These are phyloP conservation scores for Lactifluus echinatus DNA, from an alignment of 768 basidiomycete species.

Conservation along the genomic window DNA sequence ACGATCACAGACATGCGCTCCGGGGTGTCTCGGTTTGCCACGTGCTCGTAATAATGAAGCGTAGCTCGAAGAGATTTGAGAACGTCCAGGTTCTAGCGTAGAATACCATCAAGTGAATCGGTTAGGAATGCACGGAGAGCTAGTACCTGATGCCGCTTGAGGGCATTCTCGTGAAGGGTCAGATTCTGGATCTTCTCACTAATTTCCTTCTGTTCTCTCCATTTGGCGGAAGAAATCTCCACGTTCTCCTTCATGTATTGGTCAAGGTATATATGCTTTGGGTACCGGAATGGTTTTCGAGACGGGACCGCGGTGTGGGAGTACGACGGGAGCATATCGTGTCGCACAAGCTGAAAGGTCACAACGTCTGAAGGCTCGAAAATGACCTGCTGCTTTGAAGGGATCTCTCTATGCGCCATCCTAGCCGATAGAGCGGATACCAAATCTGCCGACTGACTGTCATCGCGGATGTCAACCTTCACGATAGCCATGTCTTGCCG, in stretches of 20 bases:
- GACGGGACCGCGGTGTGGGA: constrained; percentile 16
- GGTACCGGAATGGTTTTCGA: constrained; percentile 41
- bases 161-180: constrained; percentile 34
- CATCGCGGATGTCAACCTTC: constrained; percentile 38
- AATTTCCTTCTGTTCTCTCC: constrained; percentile 32
- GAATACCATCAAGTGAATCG: neutral
- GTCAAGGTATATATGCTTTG: constrained; percentile 61
- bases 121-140: neutral
- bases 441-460: constrained; percentile 46
- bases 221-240: constrained; percentile 33
- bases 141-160: constrained; percentile 54
- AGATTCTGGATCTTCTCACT: constrained; percentile 41
- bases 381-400: constrained; percentile 46
- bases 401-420: constrained; percentile 20
- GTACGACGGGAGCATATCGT: constrained; percentile 21
- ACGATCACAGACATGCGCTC: constrained; percentile 39
- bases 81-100: constrained; percentile 49
- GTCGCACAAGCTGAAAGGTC: constrained; percentile 42
- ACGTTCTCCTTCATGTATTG: constrained; percentile 57
- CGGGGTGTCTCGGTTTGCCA: constrained; percentile 43
- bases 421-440: constrained; percentile 34
- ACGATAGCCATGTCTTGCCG: constrained; percentile 40
- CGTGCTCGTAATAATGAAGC: constrained; percentile 62
- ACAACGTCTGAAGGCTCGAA: constrained; percentile 55
- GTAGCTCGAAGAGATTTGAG: constrained; percentile 51